Evolutionary conservation across 192 early-diverging fungal species (phyloP).

Genomic region (Powellomyces hirtus): DNA sequence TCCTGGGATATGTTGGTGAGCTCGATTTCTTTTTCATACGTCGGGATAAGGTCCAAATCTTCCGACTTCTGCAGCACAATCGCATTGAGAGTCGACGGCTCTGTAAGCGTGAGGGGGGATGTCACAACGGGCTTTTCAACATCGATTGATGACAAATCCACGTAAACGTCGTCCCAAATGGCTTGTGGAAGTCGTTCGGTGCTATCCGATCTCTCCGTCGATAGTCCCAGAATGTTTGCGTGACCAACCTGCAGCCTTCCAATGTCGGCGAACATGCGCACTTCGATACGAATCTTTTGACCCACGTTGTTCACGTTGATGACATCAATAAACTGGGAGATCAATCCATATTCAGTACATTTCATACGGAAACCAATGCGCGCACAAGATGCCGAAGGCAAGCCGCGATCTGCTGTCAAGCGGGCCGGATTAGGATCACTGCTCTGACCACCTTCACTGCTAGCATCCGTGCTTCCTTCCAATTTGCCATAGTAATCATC

Average conservation of each 20-base stretch:
- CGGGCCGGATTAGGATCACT: background rate
- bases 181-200: background rate
- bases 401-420: background rate
- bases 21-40: background rate
- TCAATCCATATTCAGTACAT: conserved; percentile 55
- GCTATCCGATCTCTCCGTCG: background rate
- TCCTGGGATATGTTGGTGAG: background rate
- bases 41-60: background rate
- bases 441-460: background rate
- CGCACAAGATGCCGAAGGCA: background rate
- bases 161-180: conserved; percentile 13
- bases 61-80: background rate
- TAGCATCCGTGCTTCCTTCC: conserved; percentile 2
- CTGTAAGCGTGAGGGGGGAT: background rate
- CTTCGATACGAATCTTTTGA: conserved; percentile 61
- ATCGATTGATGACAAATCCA: conserved; percentile 2
- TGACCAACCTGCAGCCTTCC: conserved; percentile 29
- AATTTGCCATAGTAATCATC: conserved; percentile 11
- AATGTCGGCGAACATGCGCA: conserved; percentile 69
- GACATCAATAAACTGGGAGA: conserved; percentile 61
- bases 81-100: background rate
- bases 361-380: conserved; percentile 59
- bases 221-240: background rate
- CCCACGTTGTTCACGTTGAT: conserved; percentile 69
- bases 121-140: background rate